Evolutionary conservation across 768 basidiomycete species (phyloP).

Genomic region (Chalciporus piperatus): DNA sequence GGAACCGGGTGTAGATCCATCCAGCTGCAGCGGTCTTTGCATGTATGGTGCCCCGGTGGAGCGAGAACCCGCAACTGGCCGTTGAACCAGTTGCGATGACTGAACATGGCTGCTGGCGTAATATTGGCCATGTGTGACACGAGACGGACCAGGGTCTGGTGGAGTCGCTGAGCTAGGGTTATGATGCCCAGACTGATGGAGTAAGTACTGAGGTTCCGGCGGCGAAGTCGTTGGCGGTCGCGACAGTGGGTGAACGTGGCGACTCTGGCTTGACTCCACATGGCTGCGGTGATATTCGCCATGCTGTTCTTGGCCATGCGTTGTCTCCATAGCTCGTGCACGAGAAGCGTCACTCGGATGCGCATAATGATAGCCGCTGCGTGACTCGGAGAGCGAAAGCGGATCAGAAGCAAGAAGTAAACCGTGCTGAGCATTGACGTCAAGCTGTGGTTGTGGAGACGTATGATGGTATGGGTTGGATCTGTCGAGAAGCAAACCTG

Average conservation of each 20-base stretch:
- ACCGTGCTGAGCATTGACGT: conserved; percentile 27
- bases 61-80: conserved; percentile 17
- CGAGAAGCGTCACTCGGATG: conserved; percentile 26
- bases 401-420: conserved; percentile 27
- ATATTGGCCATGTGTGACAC: conserved; percentile 14
- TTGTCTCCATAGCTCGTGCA: conserved; percentile 25
- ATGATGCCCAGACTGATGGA: conserved; percentile 17
- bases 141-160: conserved; percentile 20
- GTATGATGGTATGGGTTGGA: conserved; percentile 25
- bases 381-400: conserved; percentile 29
- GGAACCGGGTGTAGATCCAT: conserved; percentile 3
- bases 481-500: conserved; percentile 25
- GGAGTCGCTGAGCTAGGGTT: conserved; percentile 15
- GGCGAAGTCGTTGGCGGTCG: conserved; percentile 16
- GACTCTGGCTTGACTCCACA: conserved; percentile 18
- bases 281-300: conserved; percentile 27
- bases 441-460: conserved; percentile 28
- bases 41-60: conserved; percentile 18
- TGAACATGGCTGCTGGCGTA: conserved; percentile 8
- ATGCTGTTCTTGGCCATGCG: conserved; percentile 24
- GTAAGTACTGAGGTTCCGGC: conserved; percentile 18
- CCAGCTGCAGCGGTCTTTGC: conserved; percentile 12
- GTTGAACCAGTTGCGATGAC: conserved; percentile 22
- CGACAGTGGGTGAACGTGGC: conserved; percentile 14
- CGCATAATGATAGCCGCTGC: conserved; percentile 28